phyloP scores from a whole-genome alignment of 495 filamentous ascomycete species.

The Cenococcum geophilum region DNA sequence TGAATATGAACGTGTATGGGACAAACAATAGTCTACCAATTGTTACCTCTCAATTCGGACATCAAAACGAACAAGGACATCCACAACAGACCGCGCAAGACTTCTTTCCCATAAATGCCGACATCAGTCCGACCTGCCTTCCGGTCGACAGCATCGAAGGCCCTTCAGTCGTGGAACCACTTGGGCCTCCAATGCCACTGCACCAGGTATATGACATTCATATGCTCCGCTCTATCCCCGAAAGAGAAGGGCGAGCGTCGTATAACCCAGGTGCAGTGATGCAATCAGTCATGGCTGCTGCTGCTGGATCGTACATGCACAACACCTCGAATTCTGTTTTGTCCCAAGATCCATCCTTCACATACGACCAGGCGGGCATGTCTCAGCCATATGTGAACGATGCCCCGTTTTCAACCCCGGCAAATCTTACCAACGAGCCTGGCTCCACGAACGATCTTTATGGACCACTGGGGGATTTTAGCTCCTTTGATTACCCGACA shows the following conservation, averaged over 20 bases:
- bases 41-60: constrained; percentile 16
- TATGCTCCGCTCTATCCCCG: constrained; percentile 28
- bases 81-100: constrained; percentile 12
- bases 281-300: constrained; percentile 27
- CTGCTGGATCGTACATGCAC: constrained; percentile 20
- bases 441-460: constrained; percentile 13
- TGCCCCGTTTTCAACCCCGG: constrained; percentile 12
- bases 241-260: constrained; percentile 18
- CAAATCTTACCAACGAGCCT: constrained; percentile 11
- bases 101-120: constrained; percentile 21
- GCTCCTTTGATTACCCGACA: constrained; percentile 15
- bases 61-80: constrained; percentile 12
- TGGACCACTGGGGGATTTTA: constrained; percentile 9
- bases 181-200: constrained; percentile 24
- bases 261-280: constrained; percentile 23
- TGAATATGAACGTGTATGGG: constrained; percentile 23
- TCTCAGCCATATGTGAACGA: constrained; percentile 16
- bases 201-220: constrained; percentile 28
- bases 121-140: constrained; percentile 28
- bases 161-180: constrained; percentile 21
- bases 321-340: constrained; percentile 9
- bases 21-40: constrained; percentile 17
- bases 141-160: constrained; percentile 28
- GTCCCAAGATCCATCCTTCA: constrained; percentile 13
- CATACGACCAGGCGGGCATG: constrained; percentile 21